Conservation (phyloP, 108 stramenopile species). For the Epithemia pelagica region DNA sequence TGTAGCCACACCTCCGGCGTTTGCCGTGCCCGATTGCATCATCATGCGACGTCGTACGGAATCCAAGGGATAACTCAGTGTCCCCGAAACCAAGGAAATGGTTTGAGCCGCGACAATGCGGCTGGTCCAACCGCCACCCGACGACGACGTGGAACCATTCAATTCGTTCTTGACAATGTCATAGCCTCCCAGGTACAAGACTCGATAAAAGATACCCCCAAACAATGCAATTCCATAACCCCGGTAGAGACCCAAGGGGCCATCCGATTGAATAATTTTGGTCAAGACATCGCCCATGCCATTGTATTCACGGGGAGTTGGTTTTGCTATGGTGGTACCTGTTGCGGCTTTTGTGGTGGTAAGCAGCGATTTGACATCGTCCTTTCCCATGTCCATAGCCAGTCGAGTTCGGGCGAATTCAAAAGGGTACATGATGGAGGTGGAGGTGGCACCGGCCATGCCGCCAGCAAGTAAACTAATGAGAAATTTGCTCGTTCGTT, state of each 20-base stretch:
- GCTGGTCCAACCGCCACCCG: slow-evolving; percentile 23
- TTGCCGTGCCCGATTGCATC: slow-evolving; percentile 86
- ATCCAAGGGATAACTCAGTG: slow-evolving; percentile 97
- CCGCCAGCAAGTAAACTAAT: slow-evolving; percentile 88
- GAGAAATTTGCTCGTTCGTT: slow-evolving; percentile 36
- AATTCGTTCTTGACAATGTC: slow-evolving; percentile 86
- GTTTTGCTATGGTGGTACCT: slow-evolving; percentile 2
- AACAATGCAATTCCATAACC: slow-evolving; percentile 92
- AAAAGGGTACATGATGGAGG: slow-evolving; percentile 93
- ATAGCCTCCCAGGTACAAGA: slow-evolving; percentile 93
- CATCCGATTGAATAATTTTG: slow-evolving; percentile 68
- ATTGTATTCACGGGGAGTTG: slow-evolving; percentile 29
- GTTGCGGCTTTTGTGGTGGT: background rate
- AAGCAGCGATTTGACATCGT: background rate
- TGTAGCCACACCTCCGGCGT: slow-evolving; percentile 18
- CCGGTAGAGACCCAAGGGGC: slow-evolving; percentile 90
- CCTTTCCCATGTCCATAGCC: slow-evolving; percentile 88
- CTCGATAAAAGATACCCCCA: slow-evolving; percentile 93
- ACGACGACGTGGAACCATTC: background rate
- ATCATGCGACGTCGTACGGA: slow-evolving; percentile 93
- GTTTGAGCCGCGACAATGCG: slow-evolving; percentile 85
- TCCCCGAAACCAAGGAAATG: slow-evolving; percentile 84
- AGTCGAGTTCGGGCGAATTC: slow-evolving; percentile 95
- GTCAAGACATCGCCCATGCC: slow-evolving; percentile 70
- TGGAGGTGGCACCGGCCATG: slow-evolving; percentile 90